These are phyloP conservation scores for Hebeloma cylindrosporum DNA, from an alignment of 768 basidiomycete species.

Conservation along the genomic window DNA sequence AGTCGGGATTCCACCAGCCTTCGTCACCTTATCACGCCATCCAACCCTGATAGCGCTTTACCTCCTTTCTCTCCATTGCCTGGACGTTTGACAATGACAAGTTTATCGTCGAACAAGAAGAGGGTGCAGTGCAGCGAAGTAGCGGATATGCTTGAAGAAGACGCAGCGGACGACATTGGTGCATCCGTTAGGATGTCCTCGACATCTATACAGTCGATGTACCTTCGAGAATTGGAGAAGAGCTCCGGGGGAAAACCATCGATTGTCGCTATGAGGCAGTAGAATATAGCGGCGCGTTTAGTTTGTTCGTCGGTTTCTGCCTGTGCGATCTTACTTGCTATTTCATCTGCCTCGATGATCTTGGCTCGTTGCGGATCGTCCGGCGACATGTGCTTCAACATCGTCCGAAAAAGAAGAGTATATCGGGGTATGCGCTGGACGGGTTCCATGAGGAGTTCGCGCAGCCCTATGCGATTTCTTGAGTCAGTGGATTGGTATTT, in stretches of 20 bases:
- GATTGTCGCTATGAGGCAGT: conserved; percentile 78
- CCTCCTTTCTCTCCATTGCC: conserved; percentile 76
- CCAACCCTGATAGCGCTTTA: conserved; percentile 68
- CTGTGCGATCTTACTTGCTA: conserved; percentile 86
- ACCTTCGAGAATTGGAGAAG: conserved; percentile 86
- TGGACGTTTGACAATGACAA: conserved; percentile 87
- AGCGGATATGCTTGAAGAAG: conserved; percentile 39
- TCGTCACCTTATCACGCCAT: conserved; percentile 76
- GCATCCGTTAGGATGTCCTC: conserved; percentile 71
- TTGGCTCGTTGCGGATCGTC: conserved; percentile 76
- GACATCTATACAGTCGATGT: conserved; percentile 91
- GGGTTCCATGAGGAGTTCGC: conserved; percentile 94
- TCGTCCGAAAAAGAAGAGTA: conserved; percentile 87
- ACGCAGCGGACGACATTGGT: conserved; percentile 42
- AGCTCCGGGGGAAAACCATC: conserved; percentile 90
- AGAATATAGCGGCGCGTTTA: conserved; percentile 84
- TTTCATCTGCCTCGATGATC: conserved; percentile 80
- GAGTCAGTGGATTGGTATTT: conserved; percentile 80
- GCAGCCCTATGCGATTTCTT: conserved; percentile 80
- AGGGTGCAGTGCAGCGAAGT: conserved; percentile 78
- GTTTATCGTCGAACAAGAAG: conserved; percentile 92
- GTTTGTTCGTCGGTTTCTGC: conserved; percentile 94
- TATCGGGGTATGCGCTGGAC: conserved; percentile 96
- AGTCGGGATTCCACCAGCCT: conserved; percentile 57
- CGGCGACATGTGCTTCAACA: conserved; percentile 86